phyloP scores from a whole-genome alignment of 2,329 filamentous ascomycete species.

The Talaromyces amestolkiae region DNA sequence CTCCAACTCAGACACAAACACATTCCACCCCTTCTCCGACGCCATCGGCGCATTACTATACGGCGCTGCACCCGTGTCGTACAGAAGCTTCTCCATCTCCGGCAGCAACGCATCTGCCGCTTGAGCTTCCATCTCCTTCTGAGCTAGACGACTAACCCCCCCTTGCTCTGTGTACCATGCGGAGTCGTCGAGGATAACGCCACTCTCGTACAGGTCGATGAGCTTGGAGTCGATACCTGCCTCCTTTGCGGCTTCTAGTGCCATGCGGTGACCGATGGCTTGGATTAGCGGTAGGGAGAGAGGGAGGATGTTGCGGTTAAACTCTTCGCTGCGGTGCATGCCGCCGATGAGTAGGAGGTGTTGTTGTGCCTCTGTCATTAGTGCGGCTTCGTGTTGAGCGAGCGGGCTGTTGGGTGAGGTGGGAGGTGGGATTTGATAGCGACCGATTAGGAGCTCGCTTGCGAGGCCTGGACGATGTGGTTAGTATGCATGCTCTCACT shows the following conservation, averaged over 20 bases:
- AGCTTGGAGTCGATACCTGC: slow-evolving; percentile 19
- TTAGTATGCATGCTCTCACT: not conserved
- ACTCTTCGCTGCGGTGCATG: slow-evolving; percentile 23
- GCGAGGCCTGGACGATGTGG: slow-evolving; percentile 24
- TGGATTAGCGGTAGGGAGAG: slow-evolving; percentile 22
- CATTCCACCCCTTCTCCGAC: slow-evolving; percentile 8
- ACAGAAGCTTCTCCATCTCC: slow-evolving; percentile 9
- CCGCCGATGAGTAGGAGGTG: slow-evolving; percentile 8
- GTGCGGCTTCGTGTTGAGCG: slow-evolving; percentile 24
- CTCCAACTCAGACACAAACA: slow-evolving; percentile 10
- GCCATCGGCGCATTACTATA: slow-evolving; percentile 16
- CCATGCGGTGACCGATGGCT: slow-evolving; percentile 27
- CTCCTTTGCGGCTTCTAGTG: slow-evolving; percentile 24
- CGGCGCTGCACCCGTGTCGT: slow-evolving; percentile 4
- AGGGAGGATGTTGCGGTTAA: slow-evolving; percentile 24
- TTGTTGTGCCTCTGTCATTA: slow-evolving; percentile 22
- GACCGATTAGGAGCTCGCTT: slow-evolving; percentile 27
- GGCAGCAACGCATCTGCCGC: slow-evolving; percentile 13
- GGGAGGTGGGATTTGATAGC: slow-evolving; percentile 25
- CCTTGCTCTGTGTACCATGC: slow-evolving; percentile 23
- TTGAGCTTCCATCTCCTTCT: slow-evolving; percentile 8
- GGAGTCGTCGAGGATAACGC: slow-evolving; percentile 18
- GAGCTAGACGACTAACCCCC: not conserved
- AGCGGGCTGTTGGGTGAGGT: slow-evolving; percentile 19
- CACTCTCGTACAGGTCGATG: slow-evolving; percentile 21